phyloP scores from a whole-genome alignment of 371 early-diverging fungal genomes.

The Synchytrium microbalum region DNA sequence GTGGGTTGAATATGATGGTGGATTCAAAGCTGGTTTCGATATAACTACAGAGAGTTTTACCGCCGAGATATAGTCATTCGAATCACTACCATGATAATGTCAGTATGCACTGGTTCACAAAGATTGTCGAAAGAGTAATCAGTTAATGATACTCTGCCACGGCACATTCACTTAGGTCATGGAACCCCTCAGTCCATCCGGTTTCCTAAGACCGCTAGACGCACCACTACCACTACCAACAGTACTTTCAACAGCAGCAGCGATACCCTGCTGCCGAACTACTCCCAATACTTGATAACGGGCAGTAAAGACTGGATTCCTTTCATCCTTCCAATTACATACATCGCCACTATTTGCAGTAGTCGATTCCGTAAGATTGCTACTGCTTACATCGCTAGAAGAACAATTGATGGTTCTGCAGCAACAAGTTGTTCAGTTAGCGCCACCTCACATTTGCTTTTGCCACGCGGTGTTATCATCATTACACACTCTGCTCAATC shows the following conservation, averaged over 20 bases:
- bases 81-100: too few relatives aligned
- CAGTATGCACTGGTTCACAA: too few relatives aligned
- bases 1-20: too few relatives aligned
- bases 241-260: slow-evolving; percentile 22
- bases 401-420: slow-evolving; percentile 12
- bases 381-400: slow-evolving; percentile 19
- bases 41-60: too few relatives aligned
- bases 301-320: slow-evolving; percentile 9
- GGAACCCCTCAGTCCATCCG: slow-evolving; percentile 47
- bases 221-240: slow-evolving; percentile 18
- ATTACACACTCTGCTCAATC: slow-evolving; percentile 67
- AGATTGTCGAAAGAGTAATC: too few relatives aligned
- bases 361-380: slow-evolving; percentile 14
- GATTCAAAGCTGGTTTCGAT: too few relatives aligned
- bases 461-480: slow-evolving; percentile 80
- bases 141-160: slow-evolving; percentile 46
- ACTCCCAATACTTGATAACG: slow-evolving; percentile 7
- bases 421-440: slow-evolving; percentile 21
- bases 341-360: slow-evolving; percentile 6
- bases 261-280: slow-evolving; percentile 15
- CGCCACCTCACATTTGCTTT: slow-evolving; percentile 72
- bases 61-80: not conserved
- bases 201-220: slow-evolving; percentile 18
- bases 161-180: slow-evolving; percentile 83
- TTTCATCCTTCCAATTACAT: slow-evolving; percentile 13